Evolutionary conservation across 352 stramenopile genomes (phyloP).

Genomic region (Phytophthora syringae): DNA sequence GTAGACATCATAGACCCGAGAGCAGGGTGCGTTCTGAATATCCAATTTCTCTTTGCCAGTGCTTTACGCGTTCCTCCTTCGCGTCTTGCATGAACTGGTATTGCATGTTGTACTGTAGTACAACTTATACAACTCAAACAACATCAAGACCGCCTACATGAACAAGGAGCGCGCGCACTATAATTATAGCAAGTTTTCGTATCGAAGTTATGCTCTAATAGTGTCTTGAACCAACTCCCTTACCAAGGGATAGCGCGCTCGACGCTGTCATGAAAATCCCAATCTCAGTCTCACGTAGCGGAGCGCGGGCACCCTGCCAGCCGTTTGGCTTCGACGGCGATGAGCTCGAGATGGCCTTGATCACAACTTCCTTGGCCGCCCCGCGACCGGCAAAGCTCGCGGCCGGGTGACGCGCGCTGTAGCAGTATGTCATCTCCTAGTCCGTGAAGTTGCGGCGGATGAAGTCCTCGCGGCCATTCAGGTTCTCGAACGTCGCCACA

Average conservation of each 20-base stretch:
- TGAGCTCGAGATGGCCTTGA: slow-evolving; percentile 90
- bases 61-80: too few species aligned
- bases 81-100: too few species aligned
- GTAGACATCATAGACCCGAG: slow-evolving; percentile 36
- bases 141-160: too few species aligned
- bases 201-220: too few species aligned
- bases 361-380: slow-evolving; percentile 90
- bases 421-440: slow-evolving; percentile 88
- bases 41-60: too few species aligned
- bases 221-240: too few species aligned
- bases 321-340: slow-evolving; percentile 66
- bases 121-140: too few species aligned
- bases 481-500: slow-evolving; percentile 82
- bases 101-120: too few species aligned
- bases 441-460: slow-evolving; percentile 91
- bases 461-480: slow-evolving; percentile 82
- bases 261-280: slow-evolving; percentile 86
- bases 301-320: slow-evolving; percentile 75
- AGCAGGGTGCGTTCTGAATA: slow-evolving; percentile 38
- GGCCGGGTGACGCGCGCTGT: slow-evolving; percentile 72
- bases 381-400: slow-evolving; percentile 88
- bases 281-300: slow-evolving; percentile 86
- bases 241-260: slow-evolving; percentile 72
- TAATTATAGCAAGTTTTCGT: too few species aligned
- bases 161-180: too few species aligned